A percentile compares a stretch with the other conserved stretches of the same genome.
phyloP scores from a whole-genome alignment of 148 eudicot genomes.

The Vaccinium corymbosum region DNA sequence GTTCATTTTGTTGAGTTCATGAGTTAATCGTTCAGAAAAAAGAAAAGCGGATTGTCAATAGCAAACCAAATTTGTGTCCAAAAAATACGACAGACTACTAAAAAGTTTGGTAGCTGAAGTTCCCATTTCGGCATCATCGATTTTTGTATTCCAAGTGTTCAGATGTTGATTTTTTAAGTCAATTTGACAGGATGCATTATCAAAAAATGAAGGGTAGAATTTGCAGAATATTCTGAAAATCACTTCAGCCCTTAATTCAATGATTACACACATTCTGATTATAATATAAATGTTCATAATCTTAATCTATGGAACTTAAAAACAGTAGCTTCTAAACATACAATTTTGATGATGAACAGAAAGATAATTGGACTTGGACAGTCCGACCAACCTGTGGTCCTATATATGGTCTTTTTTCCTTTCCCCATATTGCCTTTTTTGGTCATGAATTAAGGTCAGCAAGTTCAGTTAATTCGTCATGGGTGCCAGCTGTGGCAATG shows the following conservation, averaged over 20 bases:
- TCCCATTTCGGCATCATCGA: neutral
- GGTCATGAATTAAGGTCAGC: neutral
- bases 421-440: neutral
- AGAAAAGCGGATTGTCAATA: no score
- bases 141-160: neutral
- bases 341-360: neutral
- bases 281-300: no score
- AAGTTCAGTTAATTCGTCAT: conserved; percentile 4
- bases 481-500: conserved; percentile 8
- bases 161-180: neutral
- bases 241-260: no score
- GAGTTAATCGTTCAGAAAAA: neutral
- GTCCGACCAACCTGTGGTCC: conserved; percentile 13
- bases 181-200: neutral
- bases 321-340: neutral
- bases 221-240: neutral
- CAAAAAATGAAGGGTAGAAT: neutral
- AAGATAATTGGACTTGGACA: neutral
- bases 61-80: no score
- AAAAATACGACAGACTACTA: neutral
- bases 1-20: neutral
- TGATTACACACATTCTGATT: no score
- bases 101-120: neutral
- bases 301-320: no score
- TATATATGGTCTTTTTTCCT: neutral